Evolutionary conservation across 768 basidiomycete species (phyloP), one percentile per base, ranked within the genome.

Genomic region (Boletus eberwhitei): DNA sequence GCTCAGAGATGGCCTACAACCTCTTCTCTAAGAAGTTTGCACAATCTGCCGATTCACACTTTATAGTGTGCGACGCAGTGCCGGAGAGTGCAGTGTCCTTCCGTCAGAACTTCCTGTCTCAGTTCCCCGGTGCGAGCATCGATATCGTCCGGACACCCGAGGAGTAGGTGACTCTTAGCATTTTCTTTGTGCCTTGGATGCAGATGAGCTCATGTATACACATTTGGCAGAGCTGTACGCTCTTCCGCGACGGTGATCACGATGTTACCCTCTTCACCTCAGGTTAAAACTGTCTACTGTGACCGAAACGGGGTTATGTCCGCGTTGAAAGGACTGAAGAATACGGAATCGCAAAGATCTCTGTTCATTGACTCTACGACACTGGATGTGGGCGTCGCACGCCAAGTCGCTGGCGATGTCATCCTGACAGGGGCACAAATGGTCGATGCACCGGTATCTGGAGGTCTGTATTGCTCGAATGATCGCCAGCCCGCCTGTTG

Each of bases 401-500:
- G 82, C 39, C 70, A 78, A 31, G 83, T 95, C 12, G 82, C 92
- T 0, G 55, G 67, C 11, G 72, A 77, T 22, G 81, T 90, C 1
- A 74, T 72, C 11, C 53, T 64, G 14, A 72, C 77, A 26, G 86
- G 88, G 24, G 90, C 86, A 8, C 72, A 72, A 38, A 93, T 97
- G 84, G 78, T 97, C 21, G 95, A 98, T 67, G 93, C 95, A 6
- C 95, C 95, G 3, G 94, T 98, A 1, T 94, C 92, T 45, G 95
- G 95, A 52, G 94, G 92, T 88, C 66, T 51, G 83, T 71, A 38
- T 46, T 52, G 16, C 41, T 50, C 26, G 17, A 19, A 48, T 49
- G 46, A 29, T 51, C 37, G 29, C 26, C 43, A 41, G n/a, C 9
- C 24, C 50, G 47, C 16, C 37, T 34, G 32, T 29, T 65, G 42